A percentile compares a stretch with the other conserved stretches of the same genome.
Conservation (phyloP, 140 eudicot species). For the Flaveria floridana region DNA sequence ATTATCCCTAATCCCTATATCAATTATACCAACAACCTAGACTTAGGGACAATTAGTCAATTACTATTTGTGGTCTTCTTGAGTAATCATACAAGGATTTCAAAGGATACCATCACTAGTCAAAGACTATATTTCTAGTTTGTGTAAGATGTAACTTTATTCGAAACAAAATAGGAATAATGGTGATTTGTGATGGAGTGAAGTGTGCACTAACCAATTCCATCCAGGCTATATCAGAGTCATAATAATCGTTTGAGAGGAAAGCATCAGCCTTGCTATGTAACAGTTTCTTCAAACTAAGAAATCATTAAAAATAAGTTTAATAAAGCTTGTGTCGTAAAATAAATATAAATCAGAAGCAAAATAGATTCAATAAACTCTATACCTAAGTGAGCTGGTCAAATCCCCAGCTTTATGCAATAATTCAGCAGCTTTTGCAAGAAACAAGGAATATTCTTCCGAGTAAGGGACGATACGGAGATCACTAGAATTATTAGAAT, state of each 20-base stretch:
- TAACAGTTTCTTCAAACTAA: constrained; percentile 84
- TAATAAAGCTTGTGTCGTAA: not conserved
- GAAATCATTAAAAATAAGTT: constrained; percentile 12
- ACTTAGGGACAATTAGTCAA: not conserved
- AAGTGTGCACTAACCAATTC: constrained; percentile 65
- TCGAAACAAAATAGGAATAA: not conserved
- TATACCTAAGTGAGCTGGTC: constrained; percentile 72
- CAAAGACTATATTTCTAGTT: not conserved
- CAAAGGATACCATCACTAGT: not conserved
- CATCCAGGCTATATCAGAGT: constrained; percentile 98
- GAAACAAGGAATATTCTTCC: constrained; percentile 54
- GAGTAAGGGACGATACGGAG: constrained; percentile 64
- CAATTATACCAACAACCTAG: constrained; percentile 1
- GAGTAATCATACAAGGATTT: not conserved
- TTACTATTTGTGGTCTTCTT: not conserved
- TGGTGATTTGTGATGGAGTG: not conserved
- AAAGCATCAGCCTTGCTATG: constrained; percentile 90
- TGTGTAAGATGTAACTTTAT: not conserved
- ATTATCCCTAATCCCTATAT: constrained; percentile 1
- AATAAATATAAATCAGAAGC: constrained; percentile 1
- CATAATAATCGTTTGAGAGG: constrained; percentile 87
- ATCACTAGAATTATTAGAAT: constrained; percentile 38
- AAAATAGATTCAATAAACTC: not conserved
- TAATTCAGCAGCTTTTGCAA: constrained; percentile 64
- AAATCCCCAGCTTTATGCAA: constrained; percentile 86